These are phyloP conservation scores for Kluyveromyces dobzhanskii DNA, from an alignment of 805 yeast genomes.

Conservation along the genomic window DNA sequence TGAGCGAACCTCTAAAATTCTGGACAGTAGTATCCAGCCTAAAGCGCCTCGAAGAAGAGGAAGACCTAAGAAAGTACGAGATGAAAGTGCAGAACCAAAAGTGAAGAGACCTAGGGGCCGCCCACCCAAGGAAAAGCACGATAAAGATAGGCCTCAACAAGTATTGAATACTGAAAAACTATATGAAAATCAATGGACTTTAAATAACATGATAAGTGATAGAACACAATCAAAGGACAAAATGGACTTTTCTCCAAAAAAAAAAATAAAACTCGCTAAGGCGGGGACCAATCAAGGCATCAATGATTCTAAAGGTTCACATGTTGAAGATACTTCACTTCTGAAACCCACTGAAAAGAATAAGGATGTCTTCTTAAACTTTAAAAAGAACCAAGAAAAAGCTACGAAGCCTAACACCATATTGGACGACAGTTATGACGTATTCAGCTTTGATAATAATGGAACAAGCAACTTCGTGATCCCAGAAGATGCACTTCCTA, in stretches of 20 bases:
- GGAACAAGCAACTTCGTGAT: slow-evolving; percentile 25
- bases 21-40: too few species aligned
- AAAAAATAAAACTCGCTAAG: slow-evolving; percentile 1
- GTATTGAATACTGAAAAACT: too few species aligned
- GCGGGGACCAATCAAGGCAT: background rate
- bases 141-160: background rate
- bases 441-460: slow-evolving; percentile 23
- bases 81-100: background rate
- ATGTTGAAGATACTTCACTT: background rate
- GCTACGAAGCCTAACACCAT: slow-evolving; percentile 19
- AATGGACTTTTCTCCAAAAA: slow-evolving; percentile 2
- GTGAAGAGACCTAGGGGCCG: slow-evolving; percentile 2
- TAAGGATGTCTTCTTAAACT: slow-evolving; percentile 9
- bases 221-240: background rate
- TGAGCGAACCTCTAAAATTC: too few species aligned
- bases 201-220: too few species aligned
- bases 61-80: slow-evolving; percentile 1
- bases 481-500: slow-evolving; percentile 8
- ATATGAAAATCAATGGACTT: too few species aligned
- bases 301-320: background rate
- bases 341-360: slow-evolving; percentile 2
- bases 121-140: slow-evolving; percentile 1
- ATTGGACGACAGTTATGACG: slow-evolving; percentile 27
- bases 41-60: background rate
- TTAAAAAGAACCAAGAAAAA: slow-evolving; percentile 4